phyloP scores from a whole-genome alignment of 768 basidiomycete genomes.

The Rhodotorula paludigena region DNA sequence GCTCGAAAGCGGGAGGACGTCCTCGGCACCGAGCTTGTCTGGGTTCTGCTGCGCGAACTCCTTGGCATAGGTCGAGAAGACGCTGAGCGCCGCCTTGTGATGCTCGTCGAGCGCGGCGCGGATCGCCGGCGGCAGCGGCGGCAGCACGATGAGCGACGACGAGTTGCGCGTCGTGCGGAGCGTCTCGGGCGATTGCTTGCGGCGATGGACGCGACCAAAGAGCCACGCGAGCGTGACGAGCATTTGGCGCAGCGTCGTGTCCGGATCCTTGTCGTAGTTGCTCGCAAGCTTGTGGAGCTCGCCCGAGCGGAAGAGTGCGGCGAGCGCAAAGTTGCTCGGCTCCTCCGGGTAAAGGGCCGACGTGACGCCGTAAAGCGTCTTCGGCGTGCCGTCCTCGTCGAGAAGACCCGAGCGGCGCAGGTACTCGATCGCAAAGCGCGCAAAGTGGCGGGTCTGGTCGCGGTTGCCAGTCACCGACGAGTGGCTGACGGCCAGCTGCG shows the following conservation, averaged over 20 bases:
- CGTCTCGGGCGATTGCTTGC: slow-evolving; percentile 51
- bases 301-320: slow-evolving; percentile 58
- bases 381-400: slow-evolving; percentile 52
- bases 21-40: slow-evolving; percentile 51
- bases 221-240: slow-evolving; percentile 61
- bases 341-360: slow-evolving; percentile 54
- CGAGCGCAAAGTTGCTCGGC: slow-evolving; percentile 65
- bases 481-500: slow-evolving; percentile 55
- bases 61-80: slow-evolving; percentile 59
- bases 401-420: slow-evolving; percentile 59
- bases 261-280: slow-evolving; percentile 45
- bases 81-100: slow-evolving; percentile 53
- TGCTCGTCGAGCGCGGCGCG: slow-evolving; percentile 52
- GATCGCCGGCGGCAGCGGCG: slow-evolving; percentile 52
- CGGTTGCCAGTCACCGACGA: slow-evolving; percentile 48
- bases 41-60: slow-evolving; percentile 53
- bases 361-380: slow-evolving; percentile 37
- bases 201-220: slow-evolving; percentile 60
- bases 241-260: slow-evolving; percentile 54
- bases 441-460: slow-evolving; percentile 60
- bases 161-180: slow-evolving; percentile 50
- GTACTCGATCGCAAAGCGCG: slow-evolving; percentile 68
- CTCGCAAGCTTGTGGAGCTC: slow-evolving; percentile 59
- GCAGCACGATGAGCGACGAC: slow-evolving; percentile 59
- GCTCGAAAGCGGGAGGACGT: slow-evolving; percentile 55